Conservation (phyloP, 345 rosid genomes). For the Brassica carinata region DNA sequence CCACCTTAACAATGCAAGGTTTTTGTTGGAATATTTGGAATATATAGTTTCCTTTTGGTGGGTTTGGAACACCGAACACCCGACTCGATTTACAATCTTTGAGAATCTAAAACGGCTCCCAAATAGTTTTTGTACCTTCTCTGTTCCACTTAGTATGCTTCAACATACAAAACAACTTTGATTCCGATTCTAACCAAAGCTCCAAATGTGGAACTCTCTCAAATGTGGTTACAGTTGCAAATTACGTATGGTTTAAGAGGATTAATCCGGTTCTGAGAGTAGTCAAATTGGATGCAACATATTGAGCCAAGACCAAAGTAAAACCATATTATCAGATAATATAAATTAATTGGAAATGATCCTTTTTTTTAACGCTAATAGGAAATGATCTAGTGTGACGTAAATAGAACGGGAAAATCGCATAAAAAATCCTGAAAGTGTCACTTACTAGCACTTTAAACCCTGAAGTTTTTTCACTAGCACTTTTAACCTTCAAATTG, state of each 20-base stretch:
- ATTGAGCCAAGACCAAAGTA: background rate
- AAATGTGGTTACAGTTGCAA: background rate
- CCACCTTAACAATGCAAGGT: constrained; percentile 21
- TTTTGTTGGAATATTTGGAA: constrained; percentile 30
- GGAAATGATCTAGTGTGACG: background rate
- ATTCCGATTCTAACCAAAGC: background rate
- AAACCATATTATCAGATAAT: background rate
- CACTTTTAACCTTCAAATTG: no score
- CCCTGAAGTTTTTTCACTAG: no score
- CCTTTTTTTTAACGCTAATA: no score
- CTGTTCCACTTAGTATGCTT: background rate
- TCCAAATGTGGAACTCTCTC: background rate
- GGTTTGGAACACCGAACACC: constrained; percentile 32
- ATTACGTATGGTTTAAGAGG: background rate
- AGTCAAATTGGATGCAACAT: background rate
- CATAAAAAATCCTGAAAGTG: no score
- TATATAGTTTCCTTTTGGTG: constrained; percentile 21
- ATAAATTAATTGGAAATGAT: no score
- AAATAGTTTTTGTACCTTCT: background rate
- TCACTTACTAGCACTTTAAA: no score
- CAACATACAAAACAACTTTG: background rate
- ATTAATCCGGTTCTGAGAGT: background rate
- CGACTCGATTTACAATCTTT: constrained; percentile 30
- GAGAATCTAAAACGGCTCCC: constrained; percentile 18
- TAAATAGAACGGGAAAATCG: background rate